phyloP scores from a whole-genome alignment of 2,329 filamentous ascomycete genomes.

The Pseudogymnoascus sp. region DNA sequence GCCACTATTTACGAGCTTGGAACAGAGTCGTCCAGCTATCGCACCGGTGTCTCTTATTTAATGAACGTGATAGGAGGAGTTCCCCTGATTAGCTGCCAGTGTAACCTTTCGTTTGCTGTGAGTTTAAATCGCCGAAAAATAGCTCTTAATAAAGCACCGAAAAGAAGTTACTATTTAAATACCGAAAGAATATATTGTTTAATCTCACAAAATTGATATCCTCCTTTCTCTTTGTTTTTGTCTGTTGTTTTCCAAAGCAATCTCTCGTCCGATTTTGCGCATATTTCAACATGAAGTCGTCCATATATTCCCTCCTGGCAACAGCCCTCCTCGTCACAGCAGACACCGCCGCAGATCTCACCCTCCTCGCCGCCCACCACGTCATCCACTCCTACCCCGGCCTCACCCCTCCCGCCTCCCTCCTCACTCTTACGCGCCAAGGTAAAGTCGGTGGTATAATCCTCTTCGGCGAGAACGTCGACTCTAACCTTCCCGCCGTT shows the following conservation, averaged over 20 bases:
- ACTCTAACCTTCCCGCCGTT: conserved; percentile 18
- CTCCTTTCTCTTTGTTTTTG: not conserved
- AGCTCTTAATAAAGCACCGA: not conserved
- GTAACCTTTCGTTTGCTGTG: not conserved
- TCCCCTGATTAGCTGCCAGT: not conserved
- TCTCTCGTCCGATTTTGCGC: not conserved
- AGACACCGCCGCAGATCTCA: not conserved
- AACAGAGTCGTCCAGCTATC: not conserved
- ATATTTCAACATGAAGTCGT: not conserved
- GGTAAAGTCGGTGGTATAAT: conserved; percentile 28
- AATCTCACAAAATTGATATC: not conserved
- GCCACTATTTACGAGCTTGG: not conserved
- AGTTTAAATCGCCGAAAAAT: not conserved
- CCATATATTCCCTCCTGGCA: not conserved
- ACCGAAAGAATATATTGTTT: not conserved
- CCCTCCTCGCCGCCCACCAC: conserved; percentile 16
- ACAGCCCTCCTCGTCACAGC: not conserved
- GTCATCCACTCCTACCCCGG: conserved; percentile 29
- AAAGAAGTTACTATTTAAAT: not conserved
- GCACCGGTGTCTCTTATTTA: not conserved
- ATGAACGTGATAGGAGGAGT: not conserved
- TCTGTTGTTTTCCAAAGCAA: not conserved
- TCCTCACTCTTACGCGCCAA: conserved; percentile 21
- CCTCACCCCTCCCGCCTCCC: conserved; percentile 20
- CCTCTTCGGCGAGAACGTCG: conserved; percentile 26